Percentiles rank a stretch among this genome's conserved stretches.
These are phyloP conservation scores for Tylopilus sp. DNA, from an alignment of 768 basidiomycete genomes.

Conservation along the genomic window DNA sequence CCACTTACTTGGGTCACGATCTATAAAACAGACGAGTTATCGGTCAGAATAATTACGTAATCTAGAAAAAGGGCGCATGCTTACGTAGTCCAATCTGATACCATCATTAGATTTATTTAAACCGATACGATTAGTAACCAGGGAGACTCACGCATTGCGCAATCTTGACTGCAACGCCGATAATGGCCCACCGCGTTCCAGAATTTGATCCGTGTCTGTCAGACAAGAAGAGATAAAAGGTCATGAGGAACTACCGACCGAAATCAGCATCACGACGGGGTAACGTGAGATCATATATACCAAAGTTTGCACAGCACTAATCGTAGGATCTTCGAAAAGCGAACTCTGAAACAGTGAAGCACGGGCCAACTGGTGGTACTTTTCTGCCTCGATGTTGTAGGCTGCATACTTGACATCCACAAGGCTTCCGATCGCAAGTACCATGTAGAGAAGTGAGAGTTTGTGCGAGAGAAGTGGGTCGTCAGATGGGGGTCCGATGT, in stretches of 20 bases:
- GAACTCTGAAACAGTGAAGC: constrained; percentile 62
- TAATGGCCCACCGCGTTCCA: constrained; percentile 63
- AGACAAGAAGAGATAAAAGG: constrained; percentile 64
- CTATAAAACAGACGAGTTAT: constrained; percentile 30
- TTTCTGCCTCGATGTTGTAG: constrained; percentile 66
- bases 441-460: constrained; percentile 61
- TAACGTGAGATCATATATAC: constrained; percentile 35
- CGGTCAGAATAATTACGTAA: constrained; percentile 2
- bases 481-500: constrained; percentile 41
- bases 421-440: constrained; percentile 62
- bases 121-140: constrained; percentile 2
- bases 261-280: constrained; percentile 30
- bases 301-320: constrained; percentile 64
- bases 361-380: constrained; percentile 64
- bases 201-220: constrained; percentile 66
- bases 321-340: constrained; percentile 65
- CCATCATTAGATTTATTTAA: constrained; percentile 4
- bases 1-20: constrained; percentile 70
- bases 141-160: constrained; percentile 60
- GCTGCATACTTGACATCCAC: constrained; percentile 55
- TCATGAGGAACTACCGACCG: constrained; percentile 57
- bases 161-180: constrained; percentile 67
- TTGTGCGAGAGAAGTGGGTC: constrained; percentile 56
- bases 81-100: constrained; percentile 66
- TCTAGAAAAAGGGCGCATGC: constrained; percentile 25